phyloP scores from a whole-genome alignment of 2,329 filamentous ascomycete species.

The Laburnicola sp. region DNA sequence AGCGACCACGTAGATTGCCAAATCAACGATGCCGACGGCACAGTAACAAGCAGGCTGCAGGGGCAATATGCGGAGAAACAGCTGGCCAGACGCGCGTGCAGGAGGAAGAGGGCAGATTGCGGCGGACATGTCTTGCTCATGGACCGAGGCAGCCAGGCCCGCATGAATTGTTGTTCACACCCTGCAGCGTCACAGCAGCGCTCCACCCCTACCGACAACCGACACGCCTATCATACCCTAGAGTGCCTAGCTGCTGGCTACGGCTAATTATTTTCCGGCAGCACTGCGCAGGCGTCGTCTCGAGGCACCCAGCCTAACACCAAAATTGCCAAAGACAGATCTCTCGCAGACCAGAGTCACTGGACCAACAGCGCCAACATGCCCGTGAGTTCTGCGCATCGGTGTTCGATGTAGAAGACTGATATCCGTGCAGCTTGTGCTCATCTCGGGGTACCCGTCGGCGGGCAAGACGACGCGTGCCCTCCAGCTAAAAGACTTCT shows the following conservation, averaged over 20 bases:
- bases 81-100: constrained; percentile 10
- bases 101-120: constrained; percentile 3
- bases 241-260: neutral
- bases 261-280: constrained; percentile 10
- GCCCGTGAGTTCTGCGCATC: constrained; percentile 26
- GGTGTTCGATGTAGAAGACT: constrained; percentile 18
- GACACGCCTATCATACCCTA: constrained; percentile 1
- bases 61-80: neutral
- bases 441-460: constrained; percentile 65
- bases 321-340: neutral
- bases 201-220: neutral
- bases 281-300: constrained; percentile 15
- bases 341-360: neutral
- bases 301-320: constrained; percentile 13
- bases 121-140: constrained; percentile 1
- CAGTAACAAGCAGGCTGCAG: constrained; percentile 19
- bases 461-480: constrained; percentile 66
- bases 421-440: constrained; percentile 55
- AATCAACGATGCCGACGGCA: constrained; percentile 13
- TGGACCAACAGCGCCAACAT: constrained; percentile 16
- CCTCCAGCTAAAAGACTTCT: constrained; percentile 66
- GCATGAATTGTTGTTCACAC: constrained; percentile 8
- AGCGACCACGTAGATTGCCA: constrained; percentile 22
- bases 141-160: constrained; percentile 12
- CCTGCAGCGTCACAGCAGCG: constrained; percentile 9